A percentile compares a stretch with the other conserved stretches of the same genome.
Evolutionary conservation across 2,329 filamentous ascomycete genomes (phyloP).

Genomic region (Colletotrichum higginsianum): DNA sequence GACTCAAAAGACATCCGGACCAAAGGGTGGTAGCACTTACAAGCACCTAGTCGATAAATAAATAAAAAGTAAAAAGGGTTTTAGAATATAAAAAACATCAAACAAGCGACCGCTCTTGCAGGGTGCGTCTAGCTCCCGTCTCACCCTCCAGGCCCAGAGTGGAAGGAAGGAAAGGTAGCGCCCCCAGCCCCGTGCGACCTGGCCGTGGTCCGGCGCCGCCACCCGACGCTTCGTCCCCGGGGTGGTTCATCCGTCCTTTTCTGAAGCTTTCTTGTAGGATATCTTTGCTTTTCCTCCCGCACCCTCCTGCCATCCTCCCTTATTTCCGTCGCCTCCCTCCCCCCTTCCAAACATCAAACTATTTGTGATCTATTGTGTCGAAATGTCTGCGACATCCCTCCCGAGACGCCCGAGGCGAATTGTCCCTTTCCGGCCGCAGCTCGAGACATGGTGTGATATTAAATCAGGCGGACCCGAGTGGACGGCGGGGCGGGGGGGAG

Average conservation of each 20-base stretch:
- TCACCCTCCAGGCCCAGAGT: not conserved
- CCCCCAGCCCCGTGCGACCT: not conserved
- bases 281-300: too few relatives aligned
- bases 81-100: too few relatives aligned
- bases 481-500: too few relatives aligned
- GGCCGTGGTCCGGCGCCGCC: conserved; percentile 7
- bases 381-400: conserved; percentile 6
- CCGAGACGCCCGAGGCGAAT: conserved; percentile 10
- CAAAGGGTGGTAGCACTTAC: not conserved
- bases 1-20: not conserved
- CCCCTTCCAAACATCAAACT: not conserved
- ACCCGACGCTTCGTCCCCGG: conserved; percentile 5
- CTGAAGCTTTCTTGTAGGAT: not conserved
- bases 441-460: not conserved
- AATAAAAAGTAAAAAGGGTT: not conserved
- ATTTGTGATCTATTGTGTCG: not conserved
- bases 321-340: not conserved
- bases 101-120: not conserved
- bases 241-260: not conserved
- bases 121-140: not conserved
- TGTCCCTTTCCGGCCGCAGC: not conserved
- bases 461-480: too few relatives aligned
- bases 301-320: too few relatives aligned
- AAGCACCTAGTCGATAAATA: too few relatives aligned
- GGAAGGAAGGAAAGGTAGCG: not conserved